Evolutionary conservation across 768 basidiomycete genomes (phyloP).

Genomic region (Brasilioporus rufonigricans): DNA sequence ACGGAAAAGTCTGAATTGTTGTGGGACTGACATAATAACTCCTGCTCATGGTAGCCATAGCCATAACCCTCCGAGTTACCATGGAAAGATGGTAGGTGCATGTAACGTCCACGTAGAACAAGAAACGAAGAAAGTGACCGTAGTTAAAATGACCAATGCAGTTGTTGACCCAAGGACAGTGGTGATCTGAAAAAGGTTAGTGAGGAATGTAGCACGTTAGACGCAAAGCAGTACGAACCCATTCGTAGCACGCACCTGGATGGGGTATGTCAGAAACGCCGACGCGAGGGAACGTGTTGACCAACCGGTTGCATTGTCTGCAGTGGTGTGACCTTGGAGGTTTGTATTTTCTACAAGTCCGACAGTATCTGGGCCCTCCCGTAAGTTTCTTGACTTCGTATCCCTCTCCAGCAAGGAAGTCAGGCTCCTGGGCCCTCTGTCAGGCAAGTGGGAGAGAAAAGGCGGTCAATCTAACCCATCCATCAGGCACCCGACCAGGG

Average conservation of each 20-base stretch:
- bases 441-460: neutral
- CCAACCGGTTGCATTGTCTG: constrained; percentile 77
- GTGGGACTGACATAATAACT: constrained; percentile 51
- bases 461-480: constrained; percentile 57
- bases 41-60: constrained; percentile 39
- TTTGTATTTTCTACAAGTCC: constrained; percentile 82
- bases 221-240: constrained; percentile 48
- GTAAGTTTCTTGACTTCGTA: constrained; percentile 91
- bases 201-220: constrained; percentile 3
- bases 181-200: constrained; percentile 58
- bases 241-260: constrained; percentile 82
- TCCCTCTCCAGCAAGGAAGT: constrained; percentile 60
- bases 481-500: constrained; percentile 77
- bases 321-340: constrained; percentile 94
- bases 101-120: constrained; percentile 89
- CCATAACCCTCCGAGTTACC: constrained; percentile 64
- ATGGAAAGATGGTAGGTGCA: constrained; percentile 87
- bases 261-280: neutral
- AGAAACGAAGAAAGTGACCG: constrained; percentile 85
- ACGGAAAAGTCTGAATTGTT: neutral
- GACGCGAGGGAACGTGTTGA: constrained; percentile 6
- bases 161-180: constrained; percentile 92
- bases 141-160: constrained; percentile 94
- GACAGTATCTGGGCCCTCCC: constrained; percentile 80
- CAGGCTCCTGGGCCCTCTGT: constrained; percentile 53